Evolutionary conservation across 176 grass and related monocot genomes (phyloP), one percentile per base, ranked within the genome.

Genomic region (Chrysopogon serrulatus): DNA sequence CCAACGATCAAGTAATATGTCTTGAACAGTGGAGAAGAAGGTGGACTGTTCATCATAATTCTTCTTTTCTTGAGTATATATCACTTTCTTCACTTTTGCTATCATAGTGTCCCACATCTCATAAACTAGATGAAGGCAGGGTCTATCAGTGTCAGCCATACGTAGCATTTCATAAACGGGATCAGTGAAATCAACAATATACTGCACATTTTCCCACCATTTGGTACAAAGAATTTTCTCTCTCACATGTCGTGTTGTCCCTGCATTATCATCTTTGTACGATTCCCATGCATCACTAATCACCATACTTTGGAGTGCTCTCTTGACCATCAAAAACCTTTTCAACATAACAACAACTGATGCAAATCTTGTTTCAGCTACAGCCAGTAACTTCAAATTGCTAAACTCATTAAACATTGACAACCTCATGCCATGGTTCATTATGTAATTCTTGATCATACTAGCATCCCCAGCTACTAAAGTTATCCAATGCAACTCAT

Each of bases 21-120:
- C 19, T 0, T 72, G 15, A 15, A 80, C 28, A 70, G 71, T 8
- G 1, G 8, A 14, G 30, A n/a, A 85, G 56, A 85, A 86, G 19
- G 45, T 4, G 9, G 67, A 84, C 1, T 48, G 5, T 40, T 84
- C 71, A 34, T 84, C 36, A 23, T 23, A 2, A 2, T 23, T 19
- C 72, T 65, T 53, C 28, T 35, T 16, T 65, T 84, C 71, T 26
- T 47, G 5, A 10, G 10, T 15, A 51, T 76, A 84, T 65, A 76
- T 77, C 8, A 9, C 26, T 33, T 19, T 49, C 62, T 77, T 84
- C 35, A 84, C 71, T 8, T 77, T 76, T 37, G 65, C 40, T 24
- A 77, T 84, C 82, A 84, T 84, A 6, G 23, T 30, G 13, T 84
- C 70, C 48, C 69, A 77, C 71, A 76, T 51, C 27, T 84, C 71